Base-by-base conservation (phyloP, 495 filamentous ascomycete genomes). In the Penicillium steckii region DNA sequence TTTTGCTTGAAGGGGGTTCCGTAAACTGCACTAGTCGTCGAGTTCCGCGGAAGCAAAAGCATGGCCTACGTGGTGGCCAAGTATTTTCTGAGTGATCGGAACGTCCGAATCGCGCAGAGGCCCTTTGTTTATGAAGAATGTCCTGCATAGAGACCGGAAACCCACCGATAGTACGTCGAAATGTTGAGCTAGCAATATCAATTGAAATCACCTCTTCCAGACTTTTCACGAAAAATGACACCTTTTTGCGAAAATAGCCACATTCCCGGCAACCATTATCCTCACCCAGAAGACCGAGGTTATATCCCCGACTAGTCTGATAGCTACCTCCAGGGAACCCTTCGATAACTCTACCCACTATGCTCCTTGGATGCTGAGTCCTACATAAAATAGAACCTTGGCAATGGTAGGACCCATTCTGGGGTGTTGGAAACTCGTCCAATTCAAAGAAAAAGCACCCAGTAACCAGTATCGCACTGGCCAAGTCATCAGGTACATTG, bases 391-490 rank as follows among this genome's bases (percentile, higher is more conserved):
- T 48, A 12, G 56, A 59, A 3, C 51, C 52, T 33, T 44, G 32
- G 27, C 52, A 59, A 6, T 35, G 10, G 18, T 51, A 61, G n/a
- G n/a, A n/a, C n/a, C n/a, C n/a, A n/a, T n/a, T 13, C 19, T 15
- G n/a, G 37, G 42, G 17, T 50, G 27, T 4, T n/a, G 59, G 59
- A 6, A n/a, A 24, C 17, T 43, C 50, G 26, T 61, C 55, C 25
- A 61, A 41, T 37, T 61, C 55, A 29, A 61, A 61, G 54, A 57
- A 61, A 30, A 61, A 61, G 1, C 40, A 49, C 9, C 21, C 52
- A 1, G 59, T 40, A 42, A 40, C 38, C 7, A 51, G 48, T 10
- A 35, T 25, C 1, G 19, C 22, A 8, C 48, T 19, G 4, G 44
- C 38, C 6, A 51, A 26, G 19, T 27, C 26, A 27, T 22, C 40